Evolutionary conservation across 371 early-diverging fungal species (phyloP).

Genomic region (Sporodiniella umbellata): DNA sequence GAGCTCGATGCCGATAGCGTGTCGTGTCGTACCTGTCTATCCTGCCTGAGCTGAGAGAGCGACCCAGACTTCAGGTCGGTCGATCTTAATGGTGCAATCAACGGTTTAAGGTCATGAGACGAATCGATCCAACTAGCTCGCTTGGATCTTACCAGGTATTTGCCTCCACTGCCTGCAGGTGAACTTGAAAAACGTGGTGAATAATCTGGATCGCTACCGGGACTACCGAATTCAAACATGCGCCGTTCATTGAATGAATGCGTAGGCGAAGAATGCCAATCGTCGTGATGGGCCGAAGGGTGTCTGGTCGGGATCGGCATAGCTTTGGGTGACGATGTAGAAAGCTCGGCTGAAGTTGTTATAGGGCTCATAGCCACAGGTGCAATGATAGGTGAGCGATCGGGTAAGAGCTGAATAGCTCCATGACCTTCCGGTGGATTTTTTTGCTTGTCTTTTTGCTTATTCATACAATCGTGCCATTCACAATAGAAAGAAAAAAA

Average conservation of each 20-base stretch:
- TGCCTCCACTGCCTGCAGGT: constrained; percentile 37
- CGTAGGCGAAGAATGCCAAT: constrained; percentile 26
- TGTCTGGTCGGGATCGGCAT: constrained; percentile 49
- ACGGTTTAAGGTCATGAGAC: constrained; percentile 1
- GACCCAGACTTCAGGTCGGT: constrained; percentile 27
- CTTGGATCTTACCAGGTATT: constrained; percentile 36
- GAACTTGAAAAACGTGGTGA: constrained; percentile 32
- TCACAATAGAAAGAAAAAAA: background rate
- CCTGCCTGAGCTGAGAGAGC: constrained; percentile 25
- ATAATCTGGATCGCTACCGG: constrained; percentile 20
- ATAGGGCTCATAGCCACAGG: constrained; percentile 16
- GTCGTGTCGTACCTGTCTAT: constrained; percentile 7
- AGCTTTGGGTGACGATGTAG: constrained; percentile 21
- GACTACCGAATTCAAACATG: too few species aligned
- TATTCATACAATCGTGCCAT: background rate
- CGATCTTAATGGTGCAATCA: constrained; percentile 8
- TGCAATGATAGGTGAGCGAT: constrained; percentile 1
- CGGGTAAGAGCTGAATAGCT: too few species aligned
- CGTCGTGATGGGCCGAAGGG: too few species aligned
- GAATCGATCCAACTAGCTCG: constrained; percentile 40
- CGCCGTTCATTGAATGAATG: constrained; percentile 12
- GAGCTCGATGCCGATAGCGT: background rate
- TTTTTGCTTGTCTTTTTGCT: background rate
- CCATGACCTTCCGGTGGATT: background rate
- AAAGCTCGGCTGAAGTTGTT: constrained; percentile 22